These are phyloP conservation scores for Chrysanthemum lavandulifolium DNA, from an alignment of 129 eudicot genomes.

Conservation along the genomic window DNA sequence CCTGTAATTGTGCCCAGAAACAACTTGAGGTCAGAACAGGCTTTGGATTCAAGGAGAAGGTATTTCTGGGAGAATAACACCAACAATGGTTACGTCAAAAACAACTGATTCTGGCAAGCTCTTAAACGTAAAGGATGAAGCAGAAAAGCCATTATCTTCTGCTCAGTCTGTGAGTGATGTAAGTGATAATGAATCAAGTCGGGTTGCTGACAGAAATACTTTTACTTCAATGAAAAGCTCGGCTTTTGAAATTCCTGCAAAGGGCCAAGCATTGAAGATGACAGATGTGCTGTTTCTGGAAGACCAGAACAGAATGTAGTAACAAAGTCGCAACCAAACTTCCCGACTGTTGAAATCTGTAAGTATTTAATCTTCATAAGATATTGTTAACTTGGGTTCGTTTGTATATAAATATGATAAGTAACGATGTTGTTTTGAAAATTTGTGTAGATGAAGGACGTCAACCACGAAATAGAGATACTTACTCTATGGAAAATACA, in stretches of 20 bases:
- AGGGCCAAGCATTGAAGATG: conserved; percentile 49
- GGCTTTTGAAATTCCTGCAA: conserved; percentile 34
- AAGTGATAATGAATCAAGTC: conserved; percentile 36
- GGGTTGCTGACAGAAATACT: conserved; percentile 42
- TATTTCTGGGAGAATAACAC: conserved; percentile 51
- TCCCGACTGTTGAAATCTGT: conserved; percentile 51
- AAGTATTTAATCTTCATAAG: conserved; percentile 25
- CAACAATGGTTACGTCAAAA: conserved; percentile 48
- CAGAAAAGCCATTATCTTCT: conserved; percentile 45
- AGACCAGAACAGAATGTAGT: conserved; percentile 40
- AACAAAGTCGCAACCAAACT: conserved; percentile 40
- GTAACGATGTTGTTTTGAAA: not conserved
- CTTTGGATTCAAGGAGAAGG: conserved; percentile 76
- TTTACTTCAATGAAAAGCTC: conserved; percentile 37
- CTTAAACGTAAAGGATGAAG: conserved; percentile 52
- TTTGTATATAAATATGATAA: conserved; percentile 6
- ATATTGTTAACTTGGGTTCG: not conserved
- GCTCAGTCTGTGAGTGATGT: conserved; percentile 46
- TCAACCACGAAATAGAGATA: conserved; percentile 44
- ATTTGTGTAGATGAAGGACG: conserved; percentile 64
- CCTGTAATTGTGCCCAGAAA: conserved; percentile 86
- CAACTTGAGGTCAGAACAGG: conserved; percentile 10
- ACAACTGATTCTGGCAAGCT: conserved; percentile 48
- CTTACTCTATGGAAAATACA: conserved; percentile 45
- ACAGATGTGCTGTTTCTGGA: conserved; percentile 40